Base-by-base conservation (phyloP, 805 yeast species). In the Priceomyces haplophilus region DNA sequence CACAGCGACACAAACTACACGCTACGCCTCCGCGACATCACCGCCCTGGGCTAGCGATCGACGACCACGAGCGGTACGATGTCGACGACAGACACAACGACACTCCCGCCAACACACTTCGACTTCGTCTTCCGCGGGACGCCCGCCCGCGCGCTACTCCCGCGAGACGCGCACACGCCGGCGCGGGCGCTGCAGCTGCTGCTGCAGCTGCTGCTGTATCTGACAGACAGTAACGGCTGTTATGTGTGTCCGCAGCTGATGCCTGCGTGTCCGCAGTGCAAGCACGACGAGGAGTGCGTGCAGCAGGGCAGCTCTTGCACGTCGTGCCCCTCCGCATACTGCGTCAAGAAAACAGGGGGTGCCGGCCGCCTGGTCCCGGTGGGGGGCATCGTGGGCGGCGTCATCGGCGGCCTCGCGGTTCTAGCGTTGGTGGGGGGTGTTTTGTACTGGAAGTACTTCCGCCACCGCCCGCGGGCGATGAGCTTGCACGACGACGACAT, bases 371-470 rank as follows among this genome's bases (percentile, higher is more conserved):
- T 34, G 7, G 41, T 55, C 1, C 58, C 63, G 11, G 49, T 66
- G 13, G 75, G 75, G 10, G 70, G 61, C 4, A 62, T 69, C 15
- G 72, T 65, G 2, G 76, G 76, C 11, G 76, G 75, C 10, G 68
- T 64, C 1, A 55, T 68, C 3, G 76, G 73, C 11, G 71, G 71
- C 7, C 51, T 63, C 18, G 67, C 49, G 3, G 59, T 57, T 3
- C 12, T 65, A 4, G 53, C 53, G 6, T 30, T 61, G 2, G 31
- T 59, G 1, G 66, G 50, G 12, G 64, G 59, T 1, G 38, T 55
- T 16, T 41, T 59, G 34, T 70, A 52, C 51, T 66, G 59, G 43
- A 46, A 53, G 43, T 54, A 57, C 16, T 56, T 67, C 8, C 67
- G 62, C 55, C 53, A 61, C 37, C 67, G 65, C 49, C 61, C 56